These are phyloP conservation scores for Suhomyces chickasaworum DNA, from an alignment of 1,139 yeast species.

Conservation along the genomic window DNA sequence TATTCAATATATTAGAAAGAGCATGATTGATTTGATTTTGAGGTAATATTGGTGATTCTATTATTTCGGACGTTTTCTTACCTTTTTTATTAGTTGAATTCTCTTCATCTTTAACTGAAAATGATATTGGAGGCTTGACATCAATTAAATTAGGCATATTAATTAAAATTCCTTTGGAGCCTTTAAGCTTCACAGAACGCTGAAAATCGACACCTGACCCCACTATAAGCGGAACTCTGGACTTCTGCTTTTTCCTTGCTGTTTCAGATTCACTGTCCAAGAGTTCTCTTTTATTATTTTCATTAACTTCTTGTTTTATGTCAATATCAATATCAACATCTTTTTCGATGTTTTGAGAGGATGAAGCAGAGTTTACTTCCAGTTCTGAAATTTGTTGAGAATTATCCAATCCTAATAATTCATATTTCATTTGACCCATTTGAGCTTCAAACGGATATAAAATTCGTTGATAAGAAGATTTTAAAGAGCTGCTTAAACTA, in stretches of 20 bases:
- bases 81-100: slow-evolving; percentile 18
- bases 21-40: slow-evolving; percentile 32
- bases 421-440: slow-evolving; percentile 21
- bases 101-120: slow-evolving; percentile 16
- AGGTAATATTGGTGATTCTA: slow-evolving; percentile 28
- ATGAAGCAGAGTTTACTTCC: too few relatives aligned
- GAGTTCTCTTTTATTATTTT: slow-evolving; percentile 15
- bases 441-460: slow-evolving; percentile 37
- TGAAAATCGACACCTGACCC: slow-evolving; percentile 50
- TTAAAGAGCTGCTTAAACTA: slow-evolving; percentile 67
- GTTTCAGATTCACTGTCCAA: background rate
- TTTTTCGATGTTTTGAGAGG: background rate
- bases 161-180: slow-evolving; percentile 52
- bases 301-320: slow-evolving; percentile 5
- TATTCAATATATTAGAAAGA: slow-evolving; percentile 21
- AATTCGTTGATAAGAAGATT: slow-evolving; percentile 52
- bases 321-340: background rate
- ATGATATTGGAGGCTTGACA: slow-evolving; percentile 32
- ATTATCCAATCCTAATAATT: slow-evolving; percentile 11
- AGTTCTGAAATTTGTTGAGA: background rate
- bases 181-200: slow-evolving; percentile 47
- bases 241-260: background rate
- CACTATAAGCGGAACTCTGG: slow-evolving; percentile 34
- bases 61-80: slow-evolving; percentile 21
- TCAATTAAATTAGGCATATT: slow-evolving; percentile 44